Evolutionary conservation across 1,139 yeast species (phyloP).

Genomic region (Diutina neorugosa): DNA sequence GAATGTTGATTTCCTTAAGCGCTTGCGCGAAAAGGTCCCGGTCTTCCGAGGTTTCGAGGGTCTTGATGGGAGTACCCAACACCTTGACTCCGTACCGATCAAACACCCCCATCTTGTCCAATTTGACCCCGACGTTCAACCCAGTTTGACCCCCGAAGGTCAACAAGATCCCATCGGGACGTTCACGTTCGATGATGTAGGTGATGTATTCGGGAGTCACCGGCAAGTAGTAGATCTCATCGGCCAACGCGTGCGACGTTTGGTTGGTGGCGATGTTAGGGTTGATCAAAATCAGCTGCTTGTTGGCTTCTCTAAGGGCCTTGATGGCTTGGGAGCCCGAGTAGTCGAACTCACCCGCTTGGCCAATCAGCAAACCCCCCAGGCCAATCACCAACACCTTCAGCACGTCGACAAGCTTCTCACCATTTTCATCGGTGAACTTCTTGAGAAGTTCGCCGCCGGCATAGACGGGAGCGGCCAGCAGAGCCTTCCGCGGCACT

Average conservation of each 20-base stretch:
- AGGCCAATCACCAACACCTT: conserved; percentile 92
- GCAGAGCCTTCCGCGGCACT: conserved; percentile 3
- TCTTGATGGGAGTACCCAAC: conserved; percentile 91
- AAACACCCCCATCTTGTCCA: conserved; percentile 88
- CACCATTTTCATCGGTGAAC: conserved; percentile 32
- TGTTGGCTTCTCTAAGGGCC: conserved; percentile 85
- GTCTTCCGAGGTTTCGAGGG: conserved; percentile 93
- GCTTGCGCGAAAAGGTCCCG: conserved; percentile 95
- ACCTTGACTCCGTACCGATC: conserved; percentile 88
- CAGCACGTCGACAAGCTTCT: conserved; percentile 63
- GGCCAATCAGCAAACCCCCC: conserved; percentile 96
- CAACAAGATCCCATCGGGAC: conserved; percentile 88
- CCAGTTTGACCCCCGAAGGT: conserved; percentile 99
- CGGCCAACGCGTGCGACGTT: conserved; percentile 92
- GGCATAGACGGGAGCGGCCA: conserved; percentile 22
- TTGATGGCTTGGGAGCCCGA: conserved; percentile 97
- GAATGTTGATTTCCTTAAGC: conserved; percentile 82
- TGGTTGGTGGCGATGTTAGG: conserved; percentile 98
- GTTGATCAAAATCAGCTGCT: conserved; percentile 75
- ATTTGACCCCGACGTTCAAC: conserved; percentile 86
- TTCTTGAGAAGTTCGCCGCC: conserved; percentile 42
- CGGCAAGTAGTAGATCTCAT: conserved; percentile 88
- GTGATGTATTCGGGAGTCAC: conserved; percentile 94
- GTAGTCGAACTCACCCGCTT: conserved; percentile 98
- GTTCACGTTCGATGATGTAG: conserved; percentile 87